phyloP scores from a whole-genome alignment of 306 rosid species.

The Rosa multiflora region DNA sequence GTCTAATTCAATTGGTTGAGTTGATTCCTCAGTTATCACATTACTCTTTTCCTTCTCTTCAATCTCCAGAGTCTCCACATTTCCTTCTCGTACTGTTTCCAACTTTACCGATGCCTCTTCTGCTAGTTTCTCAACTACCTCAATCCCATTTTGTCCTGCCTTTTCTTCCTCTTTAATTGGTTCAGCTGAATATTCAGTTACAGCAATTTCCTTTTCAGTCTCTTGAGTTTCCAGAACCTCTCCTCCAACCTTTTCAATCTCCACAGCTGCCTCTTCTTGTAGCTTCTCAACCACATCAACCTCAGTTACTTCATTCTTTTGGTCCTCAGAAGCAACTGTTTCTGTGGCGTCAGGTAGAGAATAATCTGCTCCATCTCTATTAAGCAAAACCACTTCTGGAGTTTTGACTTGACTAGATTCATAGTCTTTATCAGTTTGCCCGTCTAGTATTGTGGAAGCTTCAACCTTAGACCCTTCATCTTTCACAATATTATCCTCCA shows the following conservation, averaged over 20 bases:
- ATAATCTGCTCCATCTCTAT: conserved; percentile 31
- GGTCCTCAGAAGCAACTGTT: conserved; percentile 31
- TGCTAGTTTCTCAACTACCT: conserved; percentile 8
- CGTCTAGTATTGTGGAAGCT: conserved; percentile 15
- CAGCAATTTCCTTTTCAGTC: background rate
- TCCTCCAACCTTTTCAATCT: conserved; percentile 1
- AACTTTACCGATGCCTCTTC: background rate
- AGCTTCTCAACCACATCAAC: conserved; percentile 20
- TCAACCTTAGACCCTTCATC: conserved; percentile 30
- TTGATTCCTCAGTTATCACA: conserved; percentile 11
- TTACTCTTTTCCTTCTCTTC: conserved; percentile 21
- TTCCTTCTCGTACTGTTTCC: conserved; percentile 1
- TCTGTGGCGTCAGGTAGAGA: conserved; percentile 27
- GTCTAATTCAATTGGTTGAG: conserved; percentile 12
- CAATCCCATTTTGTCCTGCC: background rate
- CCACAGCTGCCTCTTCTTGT: background rate
- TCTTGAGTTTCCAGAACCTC: background rate
- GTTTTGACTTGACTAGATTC: conserved; percentile 11
- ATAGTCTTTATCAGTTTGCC: conserved; percentile 25
- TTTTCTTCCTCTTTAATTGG: background rate
- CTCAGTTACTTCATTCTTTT: conserved; percentile 33
- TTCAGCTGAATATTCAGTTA: conserved; percentile 9
- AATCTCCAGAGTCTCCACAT: conserved; percentile 16
- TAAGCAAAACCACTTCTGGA: conserved; percentile 25
- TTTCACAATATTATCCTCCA: conserved; percentile 16